Conservation (phyloP, 345 rosid genomes). For the Salix exigua region DNA sequence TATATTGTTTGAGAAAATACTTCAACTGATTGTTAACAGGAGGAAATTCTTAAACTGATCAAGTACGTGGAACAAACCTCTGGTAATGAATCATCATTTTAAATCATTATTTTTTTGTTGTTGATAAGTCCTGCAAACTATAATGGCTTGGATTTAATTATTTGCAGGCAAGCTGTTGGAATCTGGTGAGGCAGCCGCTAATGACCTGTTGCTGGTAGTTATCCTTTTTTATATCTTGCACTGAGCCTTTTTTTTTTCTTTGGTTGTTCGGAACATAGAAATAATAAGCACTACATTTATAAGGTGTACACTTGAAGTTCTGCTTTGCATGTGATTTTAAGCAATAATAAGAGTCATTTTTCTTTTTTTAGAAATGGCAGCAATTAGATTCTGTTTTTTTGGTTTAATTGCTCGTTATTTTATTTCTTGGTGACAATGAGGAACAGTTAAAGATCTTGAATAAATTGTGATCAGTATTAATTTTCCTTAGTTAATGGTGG, state of each 20-base stretch:
- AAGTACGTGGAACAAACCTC: conserved; percentile 71
- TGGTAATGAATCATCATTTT: conserved; percentile 43
- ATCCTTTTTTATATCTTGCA: neutral
- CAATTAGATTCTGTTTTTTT: neutral
- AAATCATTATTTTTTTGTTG: neutral
- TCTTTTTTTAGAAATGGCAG: neutral
- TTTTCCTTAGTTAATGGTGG: neutral
- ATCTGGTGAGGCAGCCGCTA: conserved; percentile 40
- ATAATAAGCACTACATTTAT: neutral
- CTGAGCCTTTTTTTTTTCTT: neutral
- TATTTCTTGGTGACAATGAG: neutral
- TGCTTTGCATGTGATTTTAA: neutral
- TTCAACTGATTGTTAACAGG: conserved; percentile 51
- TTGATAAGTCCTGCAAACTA: neutral
- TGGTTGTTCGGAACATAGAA: neutral
- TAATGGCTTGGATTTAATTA: conserved; percentile 19
- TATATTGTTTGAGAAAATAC: neutral
- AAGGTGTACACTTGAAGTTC: neutral
- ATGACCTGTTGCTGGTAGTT: conserved; percentile 64
- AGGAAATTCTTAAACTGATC: conserved; percentile 79
- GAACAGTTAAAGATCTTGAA: neutral
- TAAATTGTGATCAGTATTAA: neutral
- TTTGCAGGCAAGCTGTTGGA: conserved; percentile 64
- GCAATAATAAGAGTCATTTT: neutral
- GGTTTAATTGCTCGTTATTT: neutral